Conservation (phyloP, 2,329 filamentous ascomycete species). For the Thermomyces lanuginosus region DNA sequence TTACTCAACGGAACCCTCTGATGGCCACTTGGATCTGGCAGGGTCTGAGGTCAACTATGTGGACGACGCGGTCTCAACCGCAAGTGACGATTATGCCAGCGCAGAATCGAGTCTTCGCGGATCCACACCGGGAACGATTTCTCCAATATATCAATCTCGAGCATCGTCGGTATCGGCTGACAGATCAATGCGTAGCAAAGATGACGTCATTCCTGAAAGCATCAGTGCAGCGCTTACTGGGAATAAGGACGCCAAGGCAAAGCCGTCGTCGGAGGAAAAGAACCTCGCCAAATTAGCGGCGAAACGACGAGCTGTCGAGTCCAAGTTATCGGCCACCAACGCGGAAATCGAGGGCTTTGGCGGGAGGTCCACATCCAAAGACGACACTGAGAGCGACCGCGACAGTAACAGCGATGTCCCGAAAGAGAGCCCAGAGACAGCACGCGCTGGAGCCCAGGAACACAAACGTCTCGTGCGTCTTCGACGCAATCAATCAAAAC, state of each 20-base stretch:
- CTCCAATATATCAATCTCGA: too few relatives aligned
- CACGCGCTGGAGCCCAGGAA: slow-evolving; percentile 7
- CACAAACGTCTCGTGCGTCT: slow-evolving; percentile 17
- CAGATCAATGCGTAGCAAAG: too few relatives aligned
- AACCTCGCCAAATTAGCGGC: slow-evolving; percentile 28
- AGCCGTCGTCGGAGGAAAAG: slow-evolving; percentile 23
- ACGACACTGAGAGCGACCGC: slow-evolving; percentile 5
- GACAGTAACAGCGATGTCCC: slow-evolving; percentile 3
- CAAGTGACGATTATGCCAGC: slow-evolving; percentile 13
- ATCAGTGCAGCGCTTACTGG: too few relatives aligned
- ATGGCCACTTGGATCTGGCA: slow-evolving; percentile 1
- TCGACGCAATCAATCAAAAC: slow-evolving; percentile 19
- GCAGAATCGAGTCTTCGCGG: slow-evolving; percentile 12
- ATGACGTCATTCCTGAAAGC: too few relatives aligned
- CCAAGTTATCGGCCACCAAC: slow-evolving; percentile 21
- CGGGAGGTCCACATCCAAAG: slow-evolving; percentile 4
- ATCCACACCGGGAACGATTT: slow-evolving; percentile 1
- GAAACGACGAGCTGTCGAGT: slow-evolving; percentile 24
- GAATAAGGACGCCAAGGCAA: slow-evolving; percentile 13
- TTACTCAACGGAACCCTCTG: slow-evolving; percentile 9
- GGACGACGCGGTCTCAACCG: slow-evolving; percentile 10
- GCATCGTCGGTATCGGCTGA: too few relatives aligned
- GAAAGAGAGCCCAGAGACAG: background rate
- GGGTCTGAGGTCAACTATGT: slow-evolving; percentile 3
- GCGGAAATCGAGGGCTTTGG: slow-evolving; percentile 18